Evolutionary conservation across 2,329 filamentous ascomycete genomes (phyloP), one percentile per base, ranked within the genome.

Genomic region (Botryotinia globosa): DNA sequence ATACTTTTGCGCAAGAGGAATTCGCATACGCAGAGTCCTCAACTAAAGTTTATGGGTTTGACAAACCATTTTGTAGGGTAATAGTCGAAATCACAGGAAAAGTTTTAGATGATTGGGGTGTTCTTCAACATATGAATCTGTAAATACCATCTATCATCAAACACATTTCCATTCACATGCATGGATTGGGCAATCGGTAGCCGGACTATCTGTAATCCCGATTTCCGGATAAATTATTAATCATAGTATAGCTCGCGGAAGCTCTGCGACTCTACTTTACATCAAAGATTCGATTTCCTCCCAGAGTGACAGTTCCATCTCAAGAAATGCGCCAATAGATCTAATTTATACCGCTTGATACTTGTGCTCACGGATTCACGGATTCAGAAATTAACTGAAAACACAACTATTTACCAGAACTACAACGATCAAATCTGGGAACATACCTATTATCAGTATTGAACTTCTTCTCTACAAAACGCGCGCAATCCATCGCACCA

Each of bases 121-220:
- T 66, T 66, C 34, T 39, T 48, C 14, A 18, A 10, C 32, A 32
- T 45, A 45, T 45, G 18, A 45, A 68, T 29, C 56, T 39, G 48
- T 22, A 51, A 39, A n/a, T 58, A 20, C 42, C 29, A 67, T 63
- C 25, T 70, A 29, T 39, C 42, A 29, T 39, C 42, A 63, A 71
- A 62, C 68, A 71, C 58, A 71, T 71, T 71, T 70, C 68, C 68
- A 62, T 69, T 70, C 68, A 64, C 68, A 71, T 71, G 44, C 68
- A 70, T 70, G 25, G 39, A 32, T 51, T 61, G 68, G 42, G n/a
- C 18, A 20, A 32, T 48, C 68, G 58, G 32, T 54, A n/a, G 16
- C 4, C 68, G 68, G 68, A 65, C 39, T 64, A 71, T 64, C 58
- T 25, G 4, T 9, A 4, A 7, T 0, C 9, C 64, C 65, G 64